Percentiles rank a stretch among this genome's conserved stretches.
phyloP scores from a whole-genome alignment of 129 eudicot species.

The Flaveria linearis region DNA sequence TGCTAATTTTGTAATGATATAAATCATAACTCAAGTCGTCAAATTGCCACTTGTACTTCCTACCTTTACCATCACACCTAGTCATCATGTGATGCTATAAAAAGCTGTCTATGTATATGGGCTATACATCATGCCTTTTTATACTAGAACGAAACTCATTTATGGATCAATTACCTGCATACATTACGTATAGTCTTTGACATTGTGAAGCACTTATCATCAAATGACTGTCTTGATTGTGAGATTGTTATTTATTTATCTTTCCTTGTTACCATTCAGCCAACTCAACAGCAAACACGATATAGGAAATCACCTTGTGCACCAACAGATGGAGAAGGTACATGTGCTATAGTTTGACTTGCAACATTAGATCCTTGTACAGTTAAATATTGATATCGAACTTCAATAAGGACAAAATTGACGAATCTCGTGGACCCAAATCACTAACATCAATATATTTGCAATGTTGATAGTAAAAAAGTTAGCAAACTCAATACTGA shows the following conservation, averaged over 20 bases:
- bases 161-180: slow-evolving; percentile 8
- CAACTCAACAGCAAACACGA: slow-evolving; percentile 95
- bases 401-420: neutral
- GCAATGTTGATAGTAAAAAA: neutral
- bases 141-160: neutral
- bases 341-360: slow-evolving; percentile 3
- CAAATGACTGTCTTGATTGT: slow-evolving; percentile 15
- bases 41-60: neutral
- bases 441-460: neutral
- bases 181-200: neutral
- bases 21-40: neutral
- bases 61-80: neutral
- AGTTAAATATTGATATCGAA: neutral
- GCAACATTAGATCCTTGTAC: neutral
- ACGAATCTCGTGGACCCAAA: neutral
- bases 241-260: slow-evolving; percentile 6
- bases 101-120: neutral
- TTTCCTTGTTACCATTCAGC: slow-evolving; percentile 50
- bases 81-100: neutral
- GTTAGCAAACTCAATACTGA: neutral
- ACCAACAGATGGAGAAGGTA: slow-evolving; percentile 91
- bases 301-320: slow-evolving; percentile 90
- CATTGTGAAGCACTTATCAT: neutral
- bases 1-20: neutral
- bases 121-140: neutral